phyloP scores from a whole-genome alignment of 345 rosid genomes.

The Eucalyptus curtisii region DNA sequence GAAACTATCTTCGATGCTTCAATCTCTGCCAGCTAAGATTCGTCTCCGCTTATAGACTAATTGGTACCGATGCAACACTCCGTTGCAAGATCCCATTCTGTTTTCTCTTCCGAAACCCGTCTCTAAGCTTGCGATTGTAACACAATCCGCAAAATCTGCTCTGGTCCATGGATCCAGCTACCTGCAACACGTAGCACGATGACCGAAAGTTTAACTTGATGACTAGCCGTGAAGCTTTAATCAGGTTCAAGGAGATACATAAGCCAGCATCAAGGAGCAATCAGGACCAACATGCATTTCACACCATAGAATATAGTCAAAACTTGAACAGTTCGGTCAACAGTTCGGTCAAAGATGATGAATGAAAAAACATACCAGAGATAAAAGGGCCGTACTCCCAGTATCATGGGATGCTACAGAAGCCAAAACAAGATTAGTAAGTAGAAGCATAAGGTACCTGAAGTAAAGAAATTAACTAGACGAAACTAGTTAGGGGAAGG shows the following conservation, averaged over 20 bases:
- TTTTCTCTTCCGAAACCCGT: neutral
- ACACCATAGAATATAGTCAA: neutral
- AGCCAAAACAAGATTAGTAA: neutral
- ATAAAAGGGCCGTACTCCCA: neutral
- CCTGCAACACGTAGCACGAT: neutral
- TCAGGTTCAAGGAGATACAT: neutral
- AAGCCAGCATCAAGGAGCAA: neutral
- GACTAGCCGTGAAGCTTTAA: neutral
- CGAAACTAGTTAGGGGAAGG: neutral
- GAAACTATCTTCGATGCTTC: neutral
- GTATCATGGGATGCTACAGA: neutral
- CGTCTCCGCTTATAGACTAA: slow-evolving; percentile 9
- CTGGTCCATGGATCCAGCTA: neutral
- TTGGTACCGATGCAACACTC: neutral
- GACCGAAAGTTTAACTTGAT: neutral
- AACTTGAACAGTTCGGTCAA: too few species aligned
- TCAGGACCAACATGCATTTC: neutral
- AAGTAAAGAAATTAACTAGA: neutral
- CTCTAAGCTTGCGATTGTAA: slow-evolving; percentile 1
- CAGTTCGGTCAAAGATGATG: neutral
- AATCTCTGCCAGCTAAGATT: neutral
- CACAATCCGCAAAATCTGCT: neutral
- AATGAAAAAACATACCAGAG: neutral
- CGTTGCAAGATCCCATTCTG: neutral
- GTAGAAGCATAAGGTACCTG: neutral